Evolutionary conservation across 2,329 filamentous ascomycete genomes (phyloP), one percentile per base, ranked within the genome.

Genomic region (Neopestalotiopsis sp.): DNA sequence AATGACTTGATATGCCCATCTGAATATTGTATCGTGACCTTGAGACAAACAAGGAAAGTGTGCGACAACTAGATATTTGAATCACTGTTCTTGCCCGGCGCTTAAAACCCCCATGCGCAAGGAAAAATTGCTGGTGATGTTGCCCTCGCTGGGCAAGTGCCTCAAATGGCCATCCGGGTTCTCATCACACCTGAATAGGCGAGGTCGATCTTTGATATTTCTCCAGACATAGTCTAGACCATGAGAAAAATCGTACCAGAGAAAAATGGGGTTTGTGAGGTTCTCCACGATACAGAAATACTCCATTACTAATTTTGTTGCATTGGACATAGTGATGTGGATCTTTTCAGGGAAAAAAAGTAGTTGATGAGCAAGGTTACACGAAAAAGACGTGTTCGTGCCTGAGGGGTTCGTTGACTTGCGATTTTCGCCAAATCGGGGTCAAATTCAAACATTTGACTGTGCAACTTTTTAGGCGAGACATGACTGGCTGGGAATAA

Each of bases 111-210:
- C 40, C 12, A n/a, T 58, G 20, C 24, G 24, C 24, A 28, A 20
- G 14, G 32, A 52, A 34, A 57, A 56, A 14, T 49, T 32, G 49
- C n/a, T 66, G 34, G 63, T 42, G 45, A 52, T 52, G 6, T 57
- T 56, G 63, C 62, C 4, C 6, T 34, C 32, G 61, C 61, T 34
- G 13, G 20, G 20, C 32, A 9, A 45, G 63, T n/a, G 38, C 38
- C 20, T 49, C n/a, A 32, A 14, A 49, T 66, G 63, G 63, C 63
- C 63, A 66, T 66, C 63, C 57, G 57, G 63, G 63, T 66, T 38
- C 63, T 66, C 63, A 57, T 10, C 34, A 9, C 24, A 28, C 24
- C 24, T 28, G 4, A 12, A 42, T 38, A 13, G 30, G 28, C 28
- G 34, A 61, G 59, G 30, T 61, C 59, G n/a, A 32, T 17, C 17